A percentile compares a stretch with the other conserved stretches of the same genome.
Evolutionary conservation across 208 protist genomes (phyloP).

Genomic region (Trypanosoma lewisi): DNA sequence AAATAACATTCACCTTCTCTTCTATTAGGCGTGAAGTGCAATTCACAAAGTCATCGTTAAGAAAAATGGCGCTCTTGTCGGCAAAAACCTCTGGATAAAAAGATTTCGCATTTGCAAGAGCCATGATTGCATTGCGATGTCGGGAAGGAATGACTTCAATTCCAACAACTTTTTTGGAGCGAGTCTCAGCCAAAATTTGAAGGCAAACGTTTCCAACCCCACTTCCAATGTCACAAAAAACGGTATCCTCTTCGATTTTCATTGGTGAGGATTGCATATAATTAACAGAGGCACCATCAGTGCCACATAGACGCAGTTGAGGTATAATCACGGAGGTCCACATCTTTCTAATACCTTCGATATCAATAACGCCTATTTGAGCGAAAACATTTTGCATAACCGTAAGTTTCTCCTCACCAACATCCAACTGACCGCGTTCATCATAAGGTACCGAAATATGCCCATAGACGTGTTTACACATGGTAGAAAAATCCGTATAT

Average conservation of each 20-base stretch:
- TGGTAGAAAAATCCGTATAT: conserved; percentile 44
- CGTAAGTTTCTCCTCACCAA: conserved; percentile 69
- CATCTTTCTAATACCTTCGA: conserved; percentile 72
- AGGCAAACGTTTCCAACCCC: conserved; percentile 81
- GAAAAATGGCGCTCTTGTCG: conserved; percentile 62
- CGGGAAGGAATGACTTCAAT: conserved; percentile 79
- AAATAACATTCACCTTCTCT: conserved; percentile 70
- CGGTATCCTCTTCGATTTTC: conserved; percentile 45
- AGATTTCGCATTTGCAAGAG: conserved; percentile 43
- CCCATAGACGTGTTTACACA: conserved; percentile 48
- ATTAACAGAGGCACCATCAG: conserved; percentile 16
- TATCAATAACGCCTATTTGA: conserved; percentile 73
- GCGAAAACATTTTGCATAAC: conserved; percentile 74
- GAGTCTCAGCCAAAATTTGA: conserved; percentile 76
- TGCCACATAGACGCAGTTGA: conserved; percentile 19
- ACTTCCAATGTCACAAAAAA: conserved; percentile 88
- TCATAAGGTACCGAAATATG: conserved; percentile 61
- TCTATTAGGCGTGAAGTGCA: conserved; percentile 41
- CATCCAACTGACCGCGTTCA: conserved; percentile 51
- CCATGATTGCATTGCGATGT: conserved; percentile 40
- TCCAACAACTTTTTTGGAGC: conserved; percentile 65
- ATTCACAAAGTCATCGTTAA: conserved; percentile 66
- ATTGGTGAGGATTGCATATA: conserved; percentile 23
- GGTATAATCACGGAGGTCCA: conserved; percentile 68
- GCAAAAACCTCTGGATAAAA: conserved; percentile 53